Evolutionary conservation across 805 yeast species (phyloP), one percentile per base, ranked within the genome.

Genomic region (Ascoidea tarda): DNA sequence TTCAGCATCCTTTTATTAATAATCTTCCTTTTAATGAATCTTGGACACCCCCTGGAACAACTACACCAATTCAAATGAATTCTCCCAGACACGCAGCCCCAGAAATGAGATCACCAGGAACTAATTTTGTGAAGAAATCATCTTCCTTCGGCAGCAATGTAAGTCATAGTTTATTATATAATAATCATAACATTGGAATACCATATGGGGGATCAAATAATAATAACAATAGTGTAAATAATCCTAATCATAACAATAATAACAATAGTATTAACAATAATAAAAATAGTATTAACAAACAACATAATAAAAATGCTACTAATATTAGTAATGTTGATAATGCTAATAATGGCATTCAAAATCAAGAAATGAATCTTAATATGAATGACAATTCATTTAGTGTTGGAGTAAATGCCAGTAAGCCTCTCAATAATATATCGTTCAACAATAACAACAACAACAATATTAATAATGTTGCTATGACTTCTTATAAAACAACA

Each of bases 1-100:
- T 82, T 14, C 71, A 78, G 65, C 99, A 93, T 68, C 97, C 98
- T 0, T 93, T 93, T 65, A 79, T 93, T 16, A 84, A 85, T 5
- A 81, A 76, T 50, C 72, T 72, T 52, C 72, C 69, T 53, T 82
- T 78, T 60, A 65, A 65, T 8, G 84, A 81, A 5, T 65, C 64
- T 46, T 78, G 82, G 82, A 64, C 63, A 50, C 81, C 82, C 16
- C 80, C 80, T 2, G 74, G 75, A 16, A 57, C 65, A 6, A 57
- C 55, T 5, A 38, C 44, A 2, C 14, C 44, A 10, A 8, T 14
- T 38, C 44, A 38, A 10, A 10, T 38, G 14, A 38, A 38, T 38
- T 38, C 44, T 38, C 44, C 44, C 4, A 10, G 8, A 38, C 8
- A 38, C 14, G 44, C 44, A 38, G 8, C 44, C 4, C 44, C 44